phyloP scores from a whole-genome alignment of 768 basidiomycete genomes.

The Pleurotus ostreatus region DNA sequence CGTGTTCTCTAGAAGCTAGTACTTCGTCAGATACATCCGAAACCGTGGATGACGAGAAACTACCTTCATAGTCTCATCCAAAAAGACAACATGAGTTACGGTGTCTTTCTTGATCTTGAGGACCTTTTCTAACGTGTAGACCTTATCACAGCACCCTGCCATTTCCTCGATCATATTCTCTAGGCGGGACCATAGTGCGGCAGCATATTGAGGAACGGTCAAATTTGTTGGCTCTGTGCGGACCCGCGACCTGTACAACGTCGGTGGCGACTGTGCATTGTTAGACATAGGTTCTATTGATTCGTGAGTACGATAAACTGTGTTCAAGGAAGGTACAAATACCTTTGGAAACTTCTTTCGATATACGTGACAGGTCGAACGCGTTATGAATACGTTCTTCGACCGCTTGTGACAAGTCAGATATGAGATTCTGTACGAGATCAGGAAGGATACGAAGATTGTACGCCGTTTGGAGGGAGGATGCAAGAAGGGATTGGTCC shows the following conservation, averaged over 20 bases:
- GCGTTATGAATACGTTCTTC: slow-evolving; percentile 75
- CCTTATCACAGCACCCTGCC: slow-evolving; percentile 89
- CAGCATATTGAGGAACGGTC: slow-evolving; percentile 83
- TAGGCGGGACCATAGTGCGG: slow-evolving; percentile 76
- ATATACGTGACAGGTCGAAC: slow-evolving; percentile 85
- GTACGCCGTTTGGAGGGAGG: slow-evolving; percentile 92
- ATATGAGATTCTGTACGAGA: slow-evolving; percentile 74
- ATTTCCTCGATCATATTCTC: slow-evolving; percentile 86
- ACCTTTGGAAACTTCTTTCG: slow-evolving; percentile 87
- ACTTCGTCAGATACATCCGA: not conserved
- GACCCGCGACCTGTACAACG: slow-evolving; percentile 75
- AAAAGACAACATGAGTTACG: slow-evolving; percentile 68
- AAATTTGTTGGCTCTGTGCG: slow-evolving; percentile 88
- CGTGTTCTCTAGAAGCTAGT: slow-evolving; percentile 80
- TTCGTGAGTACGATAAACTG: slow-evolving; percentile 7
- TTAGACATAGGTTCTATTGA: slow-evolving; percentile 19
- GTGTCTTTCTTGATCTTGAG: slow-evolving; percentile 85
- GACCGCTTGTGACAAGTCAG: slow-evolving; percentile 78
- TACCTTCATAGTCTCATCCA: slow-evolving; percentile 94
- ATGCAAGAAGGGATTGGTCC: slow-evolving; percentile 86
- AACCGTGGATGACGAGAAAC: not conserved
- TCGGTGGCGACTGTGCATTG: slow-evolving; percentile 34
- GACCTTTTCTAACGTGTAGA: slow-evolving; percentile 94
- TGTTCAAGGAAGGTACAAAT: not conserved
- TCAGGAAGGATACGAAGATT: slow-evolving; percentile 84